These are phyloP conservation scores for Leishmania arabica DNA, from an alignment of 208 protist species.

Conservation along the genomic window DNA sequence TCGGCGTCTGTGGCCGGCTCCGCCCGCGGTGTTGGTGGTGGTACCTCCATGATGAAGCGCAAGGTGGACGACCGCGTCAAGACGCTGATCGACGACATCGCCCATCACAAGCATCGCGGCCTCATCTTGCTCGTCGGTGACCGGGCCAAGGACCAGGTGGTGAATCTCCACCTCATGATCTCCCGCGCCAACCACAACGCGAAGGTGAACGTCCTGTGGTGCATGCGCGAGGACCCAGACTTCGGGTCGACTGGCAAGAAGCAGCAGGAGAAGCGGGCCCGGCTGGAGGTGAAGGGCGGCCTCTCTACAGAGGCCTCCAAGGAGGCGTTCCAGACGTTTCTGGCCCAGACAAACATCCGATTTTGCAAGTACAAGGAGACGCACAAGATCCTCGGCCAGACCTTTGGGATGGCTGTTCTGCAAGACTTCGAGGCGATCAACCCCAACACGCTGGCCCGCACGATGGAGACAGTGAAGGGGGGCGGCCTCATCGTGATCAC, in stretches of 20 bases:
- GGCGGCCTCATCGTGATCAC: slow-evolving; percentile 99
- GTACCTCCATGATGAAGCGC: slow-evolving; percentile 53
- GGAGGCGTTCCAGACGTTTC: slow-evolving; percentile 98
- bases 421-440: slow-evolving; percentile 99
- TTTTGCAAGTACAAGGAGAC: slow-evolving; percentile 99
- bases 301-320: slow-evolving; percentile 94
- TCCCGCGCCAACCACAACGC: slow-evolving; percentile 96
- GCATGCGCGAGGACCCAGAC: slow-evolving; percentile 99
- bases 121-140: slow-evolving; percentile 99
- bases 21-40: slow-evolving; percentile 23
- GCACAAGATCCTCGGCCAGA: slow-evolving; percentile 99
- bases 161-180: slow-evolving; percentile 99
- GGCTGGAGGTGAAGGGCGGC: slow-evolving; percentile 95
- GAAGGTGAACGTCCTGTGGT: slow-evolving; percentile 98
- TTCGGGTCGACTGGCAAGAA: slow-evolving; percentile 95
- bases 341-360: slow-evolving; percentile 98
- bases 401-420: slow-evolving; percentile 99
- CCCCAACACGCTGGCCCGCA: slow-evolving; percentile 99
- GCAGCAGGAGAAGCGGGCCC: slow-evolving; percentile 94
- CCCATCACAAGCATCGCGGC: slow-evolving; percentile 94
- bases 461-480: slow-evolving; percentile 99
- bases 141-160: slow-evolving; percentile 96
- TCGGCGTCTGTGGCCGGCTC: slow-evolving; percentile 55
- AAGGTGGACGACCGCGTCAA: slow-evolving; percentile 97
- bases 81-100: slow-evolving; percentile 97